phyloP scores from a whole-genome alignment of 495 filamentous ascomycete species.

The Pyrenopolyporus hunteri region DNA sequence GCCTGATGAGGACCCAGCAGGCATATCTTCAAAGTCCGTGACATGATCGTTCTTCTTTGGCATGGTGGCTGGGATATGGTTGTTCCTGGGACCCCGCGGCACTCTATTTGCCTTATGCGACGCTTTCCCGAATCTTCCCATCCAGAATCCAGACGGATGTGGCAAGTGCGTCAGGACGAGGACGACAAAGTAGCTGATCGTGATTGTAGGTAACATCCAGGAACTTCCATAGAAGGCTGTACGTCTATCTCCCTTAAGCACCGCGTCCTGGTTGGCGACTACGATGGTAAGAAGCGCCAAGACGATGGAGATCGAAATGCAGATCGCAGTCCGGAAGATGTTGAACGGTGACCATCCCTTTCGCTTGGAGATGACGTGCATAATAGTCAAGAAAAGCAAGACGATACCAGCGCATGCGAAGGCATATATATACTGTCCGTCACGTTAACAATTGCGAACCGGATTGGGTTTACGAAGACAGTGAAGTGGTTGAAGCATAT shows the following conservation, averaged over 20 bases:
- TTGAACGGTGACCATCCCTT: slow-evolving; percentile 43
- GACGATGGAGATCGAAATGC: slow-evolving; percentile 42
- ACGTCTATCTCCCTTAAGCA: background rate
- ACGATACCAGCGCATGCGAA: slow-evolving; percentile 53
- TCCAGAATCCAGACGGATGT: slow-evolving; percentile 38
- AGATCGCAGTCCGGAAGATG: slow-evolving; percentile 45
- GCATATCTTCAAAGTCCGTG: slow-evolving; percentile 24
- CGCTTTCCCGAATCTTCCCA: slow-evolving; percentile 25
- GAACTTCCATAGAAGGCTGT: slow-evolving; percentile 36
- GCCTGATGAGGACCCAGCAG: slow-evolving; percentile 3
- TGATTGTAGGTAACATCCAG: slow-evolving; percentile 50
- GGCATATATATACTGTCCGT: slow-evolving; percentile 48
- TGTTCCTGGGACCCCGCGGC: background rate
- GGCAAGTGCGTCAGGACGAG: slow-evolving; percentile 46
- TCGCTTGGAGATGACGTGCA: slow-evolving; percentile 45
- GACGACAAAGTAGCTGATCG: slow-evolving; percentile 43
- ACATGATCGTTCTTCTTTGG: slow-evolving; percentile 2
- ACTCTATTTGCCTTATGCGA: slow-evolving; percentile 14
- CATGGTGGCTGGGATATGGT: background rate
- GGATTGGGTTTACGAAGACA: too few species aligned
- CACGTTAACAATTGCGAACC: background rate
- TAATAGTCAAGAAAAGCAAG: slow-evolving; percentile 48
- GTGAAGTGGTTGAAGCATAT: background rate
- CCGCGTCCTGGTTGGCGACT: slow-evolving; percentile 31
- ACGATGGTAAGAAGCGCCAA: slow-evolving; percentile 42